Evolutionary conservation across 2,329 filamentous ascomycete genomes (phyloP).

Genomic region (Fusarium sp.): DNA sequence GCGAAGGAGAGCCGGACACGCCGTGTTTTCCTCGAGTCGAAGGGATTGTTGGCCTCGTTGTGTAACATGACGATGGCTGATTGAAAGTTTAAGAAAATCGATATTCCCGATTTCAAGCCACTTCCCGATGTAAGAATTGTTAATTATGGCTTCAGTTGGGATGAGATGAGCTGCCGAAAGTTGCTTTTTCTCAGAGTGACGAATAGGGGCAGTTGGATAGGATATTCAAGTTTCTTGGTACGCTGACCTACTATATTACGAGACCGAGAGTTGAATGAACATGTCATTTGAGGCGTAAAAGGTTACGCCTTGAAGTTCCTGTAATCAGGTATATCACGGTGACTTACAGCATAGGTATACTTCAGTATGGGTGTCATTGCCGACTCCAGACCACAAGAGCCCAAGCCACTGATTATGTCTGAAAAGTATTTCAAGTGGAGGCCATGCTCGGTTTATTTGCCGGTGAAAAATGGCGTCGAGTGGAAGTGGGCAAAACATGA

Average conservation of each 20-base stretch:
- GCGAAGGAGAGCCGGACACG: background rate
- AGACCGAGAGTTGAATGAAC: background rate
- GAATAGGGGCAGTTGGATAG: background rate
- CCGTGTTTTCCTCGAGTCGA: background rate
- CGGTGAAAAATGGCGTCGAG: background rate
- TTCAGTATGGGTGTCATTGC: background rate
- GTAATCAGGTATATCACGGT: background rate
- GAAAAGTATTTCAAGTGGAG: slow-evolving; percentile 5
- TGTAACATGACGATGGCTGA: slow-evolving; percentile 11
- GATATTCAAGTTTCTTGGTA: background rate
- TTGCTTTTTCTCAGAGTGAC: slow-evolving; percentile 21
- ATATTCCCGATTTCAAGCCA: background rate
- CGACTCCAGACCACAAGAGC: background rate
- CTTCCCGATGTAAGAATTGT: slow-evolving; percentile 4
- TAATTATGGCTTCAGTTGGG: background rate
- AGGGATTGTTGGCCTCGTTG: slow-evolving; percentile 7
- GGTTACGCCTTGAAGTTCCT: background rate
- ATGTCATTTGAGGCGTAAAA: background rate
- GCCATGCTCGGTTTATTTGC: slow-evolving; percentile 12
- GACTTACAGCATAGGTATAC: background rate
- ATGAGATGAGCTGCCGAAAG: slow-evolving; percentile 3
- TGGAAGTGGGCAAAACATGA: slow-evolving; percentile 13
- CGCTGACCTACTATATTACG: background rate
- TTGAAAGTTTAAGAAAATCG: background rate
- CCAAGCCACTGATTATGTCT: slow-evolving; percentile 2